Base-by-base conservation (phyloP, 2,329 filamentous ascomycete genomes). In the Nemania sp. region DNA sequence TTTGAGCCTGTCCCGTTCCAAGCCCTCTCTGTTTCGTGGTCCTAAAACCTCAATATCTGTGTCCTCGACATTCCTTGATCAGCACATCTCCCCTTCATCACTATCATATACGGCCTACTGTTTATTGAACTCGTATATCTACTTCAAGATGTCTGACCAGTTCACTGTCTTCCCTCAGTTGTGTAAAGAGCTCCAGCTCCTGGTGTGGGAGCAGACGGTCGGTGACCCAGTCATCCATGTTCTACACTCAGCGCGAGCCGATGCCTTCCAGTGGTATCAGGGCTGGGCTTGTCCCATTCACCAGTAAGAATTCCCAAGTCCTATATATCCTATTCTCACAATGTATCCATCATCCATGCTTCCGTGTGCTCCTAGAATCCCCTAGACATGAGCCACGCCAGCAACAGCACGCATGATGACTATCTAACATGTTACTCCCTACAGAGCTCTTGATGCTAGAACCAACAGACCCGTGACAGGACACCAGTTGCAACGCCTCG, bases 221-320 rank as follows among this genome's bases (percentile, higher is more conserved):
- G 22, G 20, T 5, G 5, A 2, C 8, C 6, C 41, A 5, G 51
- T 27, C 4, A 66, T 66, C 27, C 64, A 66, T n/a, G 8, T 66
- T 13, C 15, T 66, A n/a, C 32, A 24, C 20, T 24, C 51, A 7
- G 54, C 27, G 2, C 56, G 49, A 5, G 22, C 2, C 24, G 24
- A 41, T 51, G 0, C 7, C 10, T 41, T 29, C 29, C 49, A 60
- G 10, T 56, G 51, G 52, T 5, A 18, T 0, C 41, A 27, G 27
- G 52, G 38, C 24, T 66, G 20, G 5, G 52, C 52, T 4, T 66
- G 57, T 45, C 64, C 64, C 15, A n/a, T 52, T 18, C 29, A 62
- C 8, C 57, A 43, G 63, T 65, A 61, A 1, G 56, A 15, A 24
- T 18, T n/a, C 18, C n/a, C 6, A 11, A 32, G 3, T 52, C 41